These are phyloP conservation scores for Stipa capillata DNA, from an alignment of 176 grass and related monocot genomes.

Conservation along the genomic window DNA sequence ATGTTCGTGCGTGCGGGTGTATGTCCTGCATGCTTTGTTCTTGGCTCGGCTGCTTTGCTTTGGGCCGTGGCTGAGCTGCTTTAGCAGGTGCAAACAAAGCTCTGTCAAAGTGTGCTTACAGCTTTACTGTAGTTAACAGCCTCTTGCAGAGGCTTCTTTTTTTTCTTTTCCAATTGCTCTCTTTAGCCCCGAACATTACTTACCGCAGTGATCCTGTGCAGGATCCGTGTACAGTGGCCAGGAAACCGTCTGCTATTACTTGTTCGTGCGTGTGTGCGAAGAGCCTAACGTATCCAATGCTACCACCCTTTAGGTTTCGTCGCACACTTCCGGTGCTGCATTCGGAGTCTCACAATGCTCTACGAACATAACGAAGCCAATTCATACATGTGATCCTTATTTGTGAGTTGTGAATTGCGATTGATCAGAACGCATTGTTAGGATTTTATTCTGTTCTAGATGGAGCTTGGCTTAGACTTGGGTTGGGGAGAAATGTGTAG, in stretches of 20 bases:
- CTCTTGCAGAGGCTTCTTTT: too few relatives aligned
- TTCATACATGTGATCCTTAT: too few relatives aligned
- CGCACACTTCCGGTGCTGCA: too few relatives aligned
- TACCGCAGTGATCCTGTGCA: constrained; percentile 1
- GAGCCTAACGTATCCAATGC: too few relatives aligned
- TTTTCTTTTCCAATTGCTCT: too few relatives aligned
- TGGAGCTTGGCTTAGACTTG: neutral
- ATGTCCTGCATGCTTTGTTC: neutral
- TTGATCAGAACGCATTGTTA: neutral
- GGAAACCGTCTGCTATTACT: too few relatives aligned
- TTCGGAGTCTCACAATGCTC: too few relatives aligned
- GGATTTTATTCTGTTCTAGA: neutral
- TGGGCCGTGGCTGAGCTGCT: constrained; percentile 9
- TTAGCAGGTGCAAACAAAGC: constrained; percentile 34
- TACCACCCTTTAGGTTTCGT: too few relatives aligned
- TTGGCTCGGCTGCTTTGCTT: constrained; percentile 8
- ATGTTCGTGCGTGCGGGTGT: neutral
- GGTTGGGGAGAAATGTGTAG: neutral
- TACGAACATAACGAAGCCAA: too few relatives aligned
- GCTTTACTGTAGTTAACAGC: constrained; percentile 19
- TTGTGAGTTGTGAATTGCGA: neutral
- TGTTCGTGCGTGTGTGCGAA: too few relatives aligned
- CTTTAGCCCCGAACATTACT: too few relatives aligned
- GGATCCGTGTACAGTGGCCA: too few relatives aligned
- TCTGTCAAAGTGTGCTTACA: constrained; percentile 19